Evolutionary conservation across 768 basidiomycete genomes (phyloP), one percentile per base, ranked within the genome.

Genomic region (Phylloporus rhodoxanthus): DNA sequence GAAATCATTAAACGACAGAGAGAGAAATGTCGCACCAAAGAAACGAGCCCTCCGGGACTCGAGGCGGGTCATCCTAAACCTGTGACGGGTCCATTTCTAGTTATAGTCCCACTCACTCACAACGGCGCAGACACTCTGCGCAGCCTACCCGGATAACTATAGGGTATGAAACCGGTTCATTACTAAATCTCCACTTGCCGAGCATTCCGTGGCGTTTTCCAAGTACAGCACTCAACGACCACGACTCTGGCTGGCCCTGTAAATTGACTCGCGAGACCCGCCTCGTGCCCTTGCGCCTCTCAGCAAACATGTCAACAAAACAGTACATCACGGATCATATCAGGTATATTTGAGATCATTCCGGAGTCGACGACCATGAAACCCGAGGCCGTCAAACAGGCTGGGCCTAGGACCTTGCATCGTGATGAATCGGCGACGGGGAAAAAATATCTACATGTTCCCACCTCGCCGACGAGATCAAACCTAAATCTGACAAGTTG

Each of bases 21-120:
- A 30, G 43, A 52, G 47, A 51, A 40, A 42, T 3, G 43, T 51
- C 47, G 33, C 57, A 47, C 58, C 46, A 45, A 52, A 50, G 50
- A 26, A 47, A 44, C 39, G 19, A 30, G 43, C 56, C 48, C 45
- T n/a, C n/a, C 46, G 38, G 51, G 52, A 54, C 38, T 43, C 13
- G 47, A 52, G 43, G 43, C 47, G 30, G 39, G 7, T 14, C 41
- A 49, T 52, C 43, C 43, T 49, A 53, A 54, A 48, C 50, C 48
- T 60, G 52, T 54, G 34, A 60, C 28, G 57, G 59, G 48, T 56
- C 51, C 11, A 52, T 59, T 33, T 44, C 59, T 51, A 30, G 44
- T 53, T 53, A 51, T 50, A 19, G 2, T 40, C 6, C 4, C 13
- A 11, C 2, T 19, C 39, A 25, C 39, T 38, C 37, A 38, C 10